Conservation (phyloP, 2,329 filamentous ascomycete genomes). For the Ophiosphaerella herpotricha region DNA sequence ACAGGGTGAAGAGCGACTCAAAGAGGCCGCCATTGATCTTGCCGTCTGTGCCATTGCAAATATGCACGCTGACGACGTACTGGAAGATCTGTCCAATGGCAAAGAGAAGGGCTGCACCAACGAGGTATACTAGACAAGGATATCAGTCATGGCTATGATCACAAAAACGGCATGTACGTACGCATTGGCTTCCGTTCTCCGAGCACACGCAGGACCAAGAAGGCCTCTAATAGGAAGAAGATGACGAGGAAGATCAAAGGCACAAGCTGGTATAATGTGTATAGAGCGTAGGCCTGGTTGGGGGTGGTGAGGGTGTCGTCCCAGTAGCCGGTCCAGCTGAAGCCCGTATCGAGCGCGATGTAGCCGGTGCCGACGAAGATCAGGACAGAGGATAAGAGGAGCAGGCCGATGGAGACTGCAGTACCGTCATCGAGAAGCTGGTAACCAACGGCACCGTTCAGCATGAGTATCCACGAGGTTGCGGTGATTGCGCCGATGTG, state of each 20-base stretch:
- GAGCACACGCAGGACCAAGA: slow-evolving; percentile 83
- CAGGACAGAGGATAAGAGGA: slow-evolving; percentile 69
- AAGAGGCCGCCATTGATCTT: slow-evolving; percentile 94
- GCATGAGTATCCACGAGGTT: slow-evolving; percentile 85
- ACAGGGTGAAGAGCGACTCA: slow-evolving; percentile 87
- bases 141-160: slow-evolving; percentile 16
- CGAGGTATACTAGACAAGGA: slow-evolving; percentile 68
- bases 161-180: slow-evolving; percentile 49
- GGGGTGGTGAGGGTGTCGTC: slow-evolving; percentile 54
- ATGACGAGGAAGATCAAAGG: slow-evolving; percentile 87
- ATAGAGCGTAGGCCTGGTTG: slow-evolving; percentile 79
- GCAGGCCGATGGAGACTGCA: slow-evolving; percentile 75
- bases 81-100: slow-evolving; percentile 94
- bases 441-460: slow-evolving; percentile 91
- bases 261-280: slow-evolving; percentile 89
- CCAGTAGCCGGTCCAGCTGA: slow-evolving; percentile 82
- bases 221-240: slow-evolving; percentile 81
- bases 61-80: slow-evolving; percentile 88
- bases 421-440: slow-evolving; percentile 95
- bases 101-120: slow-evolving; percentile 76
- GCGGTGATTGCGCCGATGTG: slow-evolving; percentile 90
- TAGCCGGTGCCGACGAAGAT: slow-evolving; percentile 92
- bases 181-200: slow-evolving; percentile 90
- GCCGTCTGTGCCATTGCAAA: slow-evolving; percentile 80
- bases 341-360: slow-evolving; percentile 91